phyloP scores from a whole-genome alignment of 108 stramenopile genomes.

The Pseudonitzschia multiseries region DNA sequence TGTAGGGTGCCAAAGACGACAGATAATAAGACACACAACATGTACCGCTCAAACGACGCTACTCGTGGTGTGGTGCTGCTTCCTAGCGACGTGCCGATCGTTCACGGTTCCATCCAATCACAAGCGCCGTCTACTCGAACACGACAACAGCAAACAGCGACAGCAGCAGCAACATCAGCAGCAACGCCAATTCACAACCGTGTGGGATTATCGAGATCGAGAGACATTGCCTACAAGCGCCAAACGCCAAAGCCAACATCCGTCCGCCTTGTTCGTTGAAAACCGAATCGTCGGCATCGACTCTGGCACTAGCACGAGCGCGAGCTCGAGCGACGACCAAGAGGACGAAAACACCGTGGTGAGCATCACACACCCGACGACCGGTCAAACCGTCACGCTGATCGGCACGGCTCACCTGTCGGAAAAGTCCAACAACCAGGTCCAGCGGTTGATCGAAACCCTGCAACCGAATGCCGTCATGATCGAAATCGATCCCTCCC shows the following conservation, averaged over 20 bases:
- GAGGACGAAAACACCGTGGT: conserved; percentile 16
- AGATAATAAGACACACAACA: too few species aligned
- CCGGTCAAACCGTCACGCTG: conserved; percentile 35
- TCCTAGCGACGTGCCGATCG: background rate
- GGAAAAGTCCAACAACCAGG: conserved; percentile 31
- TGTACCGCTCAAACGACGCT: background rate
- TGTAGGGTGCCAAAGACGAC: too few species aligned
- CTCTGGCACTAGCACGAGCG: background rate
- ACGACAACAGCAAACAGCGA: too few species aligned
- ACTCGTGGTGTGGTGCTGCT: background rate
- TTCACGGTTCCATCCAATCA: background rate
- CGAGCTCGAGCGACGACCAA: background rate
- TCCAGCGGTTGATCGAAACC: conserved; percentile 29
- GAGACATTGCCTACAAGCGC: too few species aligned
- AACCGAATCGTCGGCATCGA: too few species aligned
- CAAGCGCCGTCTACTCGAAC: background rate
- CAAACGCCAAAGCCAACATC: too few species aligned
- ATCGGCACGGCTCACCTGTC: conserved; percentile 44
- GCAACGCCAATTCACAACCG: too few species aligned
- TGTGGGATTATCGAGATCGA: too few species aligned
- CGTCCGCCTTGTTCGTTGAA: too few species aligned
- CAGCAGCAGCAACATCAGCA: too few species aligned
- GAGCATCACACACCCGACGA: background rate
- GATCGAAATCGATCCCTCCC: conserved; percentile 37
- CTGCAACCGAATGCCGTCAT: conserved; percentile 38